These are phyloP conservation scores for Mycogone perniciosa DNA, from an alignment of 2,329 filamentous ascomycete genomes.

Conservation along the genomic window DNA sequence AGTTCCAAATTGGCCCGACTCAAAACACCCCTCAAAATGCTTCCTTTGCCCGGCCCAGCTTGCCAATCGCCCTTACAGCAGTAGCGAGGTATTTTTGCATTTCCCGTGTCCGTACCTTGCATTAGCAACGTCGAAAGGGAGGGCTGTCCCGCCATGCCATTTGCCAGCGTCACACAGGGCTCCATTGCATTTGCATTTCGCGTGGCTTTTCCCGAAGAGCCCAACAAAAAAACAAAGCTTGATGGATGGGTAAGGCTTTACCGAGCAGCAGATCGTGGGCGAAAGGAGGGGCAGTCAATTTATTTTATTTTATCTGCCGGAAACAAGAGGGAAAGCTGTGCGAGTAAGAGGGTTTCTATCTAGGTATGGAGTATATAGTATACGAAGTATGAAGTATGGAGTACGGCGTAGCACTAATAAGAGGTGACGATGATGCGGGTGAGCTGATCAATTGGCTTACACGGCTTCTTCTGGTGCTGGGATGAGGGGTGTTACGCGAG, in stretches of 20 bases:
- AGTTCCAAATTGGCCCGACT: background rate
- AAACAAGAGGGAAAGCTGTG: too few species aligned
- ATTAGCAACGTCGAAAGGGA: slow-evolving; percentile 5
- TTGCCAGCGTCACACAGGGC: slow-evolving; percentile 1
- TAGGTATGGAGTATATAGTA: too few species aligned
- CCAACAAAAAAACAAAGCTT: slow-evolving; percentile 8
- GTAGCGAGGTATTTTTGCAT: slow-evolving; percentile 9
- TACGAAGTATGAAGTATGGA: too few species aligned
- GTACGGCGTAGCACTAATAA: too few species aligned
- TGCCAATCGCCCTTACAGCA: background rate
- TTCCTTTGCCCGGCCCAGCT: background rate
- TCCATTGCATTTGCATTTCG: background rate
- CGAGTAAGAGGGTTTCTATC: too few species aligned
- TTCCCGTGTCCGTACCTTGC: slow-evolving; percentile 9
- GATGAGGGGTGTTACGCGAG: background rate
- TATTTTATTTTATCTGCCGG: too few species aligned
- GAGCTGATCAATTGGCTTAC: too few species aligned
- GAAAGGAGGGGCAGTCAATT: slow-evolving; percentile 4
- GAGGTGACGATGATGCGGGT: too few species aligned
- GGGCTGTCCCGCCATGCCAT: slow-evolving; percentile 8
- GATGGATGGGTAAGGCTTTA: background rate
- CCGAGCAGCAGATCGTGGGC: background rate
- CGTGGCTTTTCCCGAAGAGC: slow-evolving; percentile 3
- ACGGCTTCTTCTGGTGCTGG: too few species aligned
- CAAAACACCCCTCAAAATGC: background rate